Percentiles rank a stretch among this genome's conserved stretches.
Evolutionary conservation across 2,329 filamentous ascomycete genomes (phyloP).

Genomic region (Colletotrichum lini): DNA sequence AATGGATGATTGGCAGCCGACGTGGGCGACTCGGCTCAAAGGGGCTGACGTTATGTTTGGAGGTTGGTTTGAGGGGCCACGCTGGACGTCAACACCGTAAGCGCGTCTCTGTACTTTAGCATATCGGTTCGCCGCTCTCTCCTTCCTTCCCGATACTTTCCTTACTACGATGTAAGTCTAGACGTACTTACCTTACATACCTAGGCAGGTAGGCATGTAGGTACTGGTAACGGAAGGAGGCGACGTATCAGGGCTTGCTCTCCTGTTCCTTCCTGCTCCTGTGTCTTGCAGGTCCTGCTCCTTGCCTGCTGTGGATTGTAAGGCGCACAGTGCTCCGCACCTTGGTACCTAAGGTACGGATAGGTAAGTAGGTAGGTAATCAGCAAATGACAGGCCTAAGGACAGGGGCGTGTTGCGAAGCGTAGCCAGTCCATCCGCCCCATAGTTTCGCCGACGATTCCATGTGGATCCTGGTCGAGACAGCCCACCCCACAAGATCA

Average conservation of each 20-base stretch:
- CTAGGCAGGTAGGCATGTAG: too few species aligned
- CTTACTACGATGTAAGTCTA: too few species aligned
- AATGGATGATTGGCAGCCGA: not conserved
- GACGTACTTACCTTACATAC: too few species aligned
- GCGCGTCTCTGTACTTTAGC: not conserved
- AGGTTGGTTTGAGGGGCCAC: not conserved
- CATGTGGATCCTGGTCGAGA: conserved; percentile 10
- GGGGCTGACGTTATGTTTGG: not conserved
- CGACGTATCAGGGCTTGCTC: not conserved
- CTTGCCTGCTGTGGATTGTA: too few species aligned
- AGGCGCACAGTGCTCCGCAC: too few species aligned
- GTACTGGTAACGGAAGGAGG: not conserved
- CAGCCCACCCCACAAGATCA: conserved; percentile 2
- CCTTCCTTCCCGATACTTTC: not conserved
- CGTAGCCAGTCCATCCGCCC: not conserved
- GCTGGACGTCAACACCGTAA: not conserved
- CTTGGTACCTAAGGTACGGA: not conserved
- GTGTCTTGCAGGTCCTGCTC: too few species aligned
- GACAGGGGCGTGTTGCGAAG: conserved; percentile 11
- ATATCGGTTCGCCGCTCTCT: not conserved
- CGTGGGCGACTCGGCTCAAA: not conserved
- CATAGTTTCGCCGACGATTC: conserved; percentile 21
- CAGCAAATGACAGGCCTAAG: not conserved
- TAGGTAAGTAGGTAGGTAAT: conserved; percentile 11
- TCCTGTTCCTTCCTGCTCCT: not conserved